phyloP scores from a whole-genome alignment of 2,329 filamentous ascomycete species.

The Penicillium digitatum region DNA sequence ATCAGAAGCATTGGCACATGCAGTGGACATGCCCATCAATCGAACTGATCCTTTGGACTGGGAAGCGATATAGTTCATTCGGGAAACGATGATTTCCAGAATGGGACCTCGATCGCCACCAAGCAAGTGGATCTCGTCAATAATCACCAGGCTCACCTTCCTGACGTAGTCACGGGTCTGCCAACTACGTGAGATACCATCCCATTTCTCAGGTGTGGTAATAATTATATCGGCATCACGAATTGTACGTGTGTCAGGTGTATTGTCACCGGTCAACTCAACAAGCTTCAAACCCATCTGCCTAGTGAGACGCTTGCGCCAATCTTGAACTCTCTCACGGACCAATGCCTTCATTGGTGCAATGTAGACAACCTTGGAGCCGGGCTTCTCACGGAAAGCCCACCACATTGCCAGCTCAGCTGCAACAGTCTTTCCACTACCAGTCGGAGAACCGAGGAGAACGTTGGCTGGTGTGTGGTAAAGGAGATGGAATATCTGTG shows the following conservation, averaged over 20 bases:
- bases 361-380: conserved; percentile 97
- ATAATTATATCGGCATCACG: conserved; percentile 96
- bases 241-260: conserved; percentile 92
- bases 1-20: conserved; percentile 91
- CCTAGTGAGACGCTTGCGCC: conserved; percentile 73
- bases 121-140: conserved; percentile 97
- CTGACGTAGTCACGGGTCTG: conserved; percentile 95
- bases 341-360: conserved; percentile 99
- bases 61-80: conserved; percentile 98
- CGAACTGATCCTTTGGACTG: conserved; percentile 86
- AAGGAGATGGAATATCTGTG: conserved; percentile 93
- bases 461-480: conserved; percentile 93
- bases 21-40: conserved; percentile 97
- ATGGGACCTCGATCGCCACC: conserved; percentile 95
- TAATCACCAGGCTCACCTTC: conserved; percentile 92
- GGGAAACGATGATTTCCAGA: conserved; percentile 86
- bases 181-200: conserved; percentile 98
- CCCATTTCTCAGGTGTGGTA: conserved; percentile 99
- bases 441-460: conserved; percentile 88
- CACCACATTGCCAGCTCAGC: conserved; percentile 99
- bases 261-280: conserved; percentile 96
- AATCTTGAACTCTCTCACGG: conserved; percentile 92
- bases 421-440: conserved; percentile 95
- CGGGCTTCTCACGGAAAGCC: conserved; percentile 90
- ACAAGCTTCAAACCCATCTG: conserved; percentile 87